Evolutionary conservation across 2,329 filamentous ascomycete species (phyloP), one percentile per base, ranked within the genome.

Genomic region (Knufia fluminis): DNA sequence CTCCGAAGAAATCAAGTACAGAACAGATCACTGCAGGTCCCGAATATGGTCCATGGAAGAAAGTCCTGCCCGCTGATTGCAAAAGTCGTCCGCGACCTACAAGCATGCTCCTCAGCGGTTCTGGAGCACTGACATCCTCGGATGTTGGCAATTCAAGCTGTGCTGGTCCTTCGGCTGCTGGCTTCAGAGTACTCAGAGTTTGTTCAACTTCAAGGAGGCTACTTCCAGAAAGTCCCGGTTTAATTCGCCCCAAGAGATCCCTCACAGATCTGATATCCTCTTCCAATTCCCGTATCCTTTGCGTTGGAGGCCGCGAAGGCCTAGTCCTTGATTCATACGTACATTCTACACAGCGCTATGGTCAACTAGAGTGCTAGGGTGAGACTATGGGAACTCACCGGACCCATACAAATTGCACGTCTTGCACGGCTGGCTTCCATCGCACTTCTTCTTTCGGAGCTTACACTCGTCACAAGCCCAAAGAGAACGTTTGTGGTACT

Each of bases 381-480:
- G 28, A 47, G 19, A 33, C 16, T 31, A 24, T n/a, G n/a, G 20
- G 16, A 17, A 16, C 50, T 48, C 48, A 53, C 54, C 45, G 42
- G 49, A 48, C 17, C 45, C 38, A 45, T 47, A 53, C n/a, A 54
- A 23, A 14, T 31, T 49, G 49, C 54, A 57, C 14, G 48, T 49
- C 17, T 33, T 28, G 36, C 54, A 57, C 20, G 52, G 55, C 20
- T 51, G 49, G 12, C n/a, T 28, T 24, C 55, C 55, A 36, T 56
- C 54, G 32, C 55, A 57, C 24, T 57, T 57, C 24, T 52, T 52
- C 46, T 57, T 57, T 16, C 55, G 38, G 16, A 57, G 39, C 2
- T 54, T 48, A 41, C 55, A 57, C 43, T 57, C 55, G 42, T 55
- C 55, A 36, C 55, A 57, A 4, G 55, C 55, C 20, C 53, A 46